These are phyloP conservation scores for Blepharisma stoltei DNA, from an alignment of 73 alveolate genomes.

Conservation along the genomic window DNA sequence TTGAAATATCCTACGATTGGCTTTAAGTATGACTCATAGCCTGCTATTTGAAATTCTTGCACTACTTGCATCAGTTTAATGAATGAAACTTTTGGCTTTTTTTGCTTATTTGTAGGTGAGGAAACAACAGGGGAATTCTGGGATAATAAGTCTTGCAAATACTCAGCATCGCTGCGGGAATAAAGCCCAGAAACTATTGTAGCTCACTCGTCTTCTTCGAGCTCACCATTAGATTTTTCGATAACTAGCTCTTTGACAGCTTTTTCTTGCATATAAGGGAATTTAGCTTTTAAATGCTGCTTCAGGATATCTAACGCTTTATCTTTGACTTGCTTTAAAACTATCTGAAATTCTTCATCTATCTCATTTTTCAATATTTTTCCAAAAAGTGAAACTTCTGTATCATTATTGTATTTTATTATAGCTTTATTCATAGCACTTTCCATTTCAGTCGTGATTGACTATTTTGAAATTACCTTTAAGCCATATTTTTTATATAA, in stretches of 20 bases:
- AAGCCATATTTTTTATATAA: slow-evolving; percentile 92
- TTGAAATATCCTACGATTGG: slow-evolving; percentile 76
- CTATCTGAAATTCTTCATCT: slow-evolving; percentile 92
- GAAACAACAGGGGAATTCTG: slow-evolving; percentile 51
- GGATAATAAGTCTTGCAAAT: slow-evolving; percentile 37
- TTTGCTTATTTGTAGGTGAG: slow-evolving; percentile 50
- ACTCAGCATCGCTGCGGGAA: slow-evolving; percentile 34
- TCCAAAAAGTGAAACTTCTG: slow-evolving; percentile 93
- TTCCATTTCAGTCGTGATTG: slow-evolving; percentile 91
- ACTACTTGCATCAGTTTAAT: slow-evolving; percentile 72
- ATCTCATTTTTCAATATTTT: slow-evolving; percentile 93
- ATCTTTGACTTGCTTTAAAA: slow-evolving; percentile 83
- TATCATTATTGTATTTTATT: slow-evolving; percentile 75
- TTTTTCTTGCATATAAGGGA: slow-evolving; percentile 78
- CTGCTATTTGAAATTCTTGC: slow-evolving; percentile 89
- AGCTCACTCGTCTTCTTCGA: slow-evolving; percentile 92
- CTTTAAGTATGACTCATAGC: slow-evolving; percentile 87
- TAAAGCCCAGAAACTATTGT: slow-evolving; percentile 85
- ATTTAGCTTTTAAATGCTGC: slow-evolving; percentile 63
- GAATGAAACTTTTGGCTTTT: slow-evolving; percentile 54
- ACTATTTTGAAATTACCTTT: slow-evolving; percentile 46
- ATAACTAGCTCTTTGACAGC: slow-evolving; percentile 77
- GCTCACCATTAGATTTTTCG: slow-evolving; percentile 54
- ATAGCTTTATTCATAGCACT: slow-evolving; percentile 88
- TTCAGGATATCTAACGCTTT: slow-evolving; percentile 78